A percentile compares a stretch with the other conserved stretches of the same genome.
Conservation (phyloP, 305 asterid genomes). For the Fraxinus platypoda region DNA sequence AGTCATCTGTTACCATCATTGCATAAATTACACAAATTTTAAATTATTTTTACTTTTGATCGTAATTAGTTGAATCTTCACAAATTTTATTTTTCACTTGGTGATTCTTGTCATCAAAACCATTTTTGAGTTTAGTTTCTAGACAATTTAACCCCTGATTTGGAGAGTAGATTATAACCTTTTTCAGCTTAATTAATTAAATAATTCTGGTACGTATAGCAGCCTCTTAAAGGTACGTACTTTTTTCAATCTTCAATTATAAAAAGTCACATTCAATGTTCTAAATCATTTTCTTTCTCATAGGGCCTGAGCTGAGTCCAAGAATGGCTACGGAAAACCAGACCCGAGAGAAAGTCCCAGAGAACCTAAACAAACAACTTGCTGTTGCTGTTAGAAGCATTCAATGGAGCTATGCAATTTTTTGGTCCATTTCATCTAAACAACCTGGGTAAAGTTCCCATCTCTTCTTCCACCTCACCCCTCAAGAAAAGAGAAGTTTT, state of each 20-base stretch:
- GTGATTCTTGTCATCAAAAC: neutral
- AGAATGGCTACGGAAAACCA: slow-evolving; percentile 53
- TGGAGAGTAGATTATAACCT: neutral
- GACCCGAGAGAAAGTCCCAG: slow-evolving; percentile 35
- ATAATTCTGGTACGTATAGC: neutral
- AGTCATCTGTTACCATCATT: too few relatives aligned
- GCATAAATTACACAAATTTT: too few relatives aligned
- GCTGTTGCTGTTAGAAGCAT: slow-evolving; percentile 79
- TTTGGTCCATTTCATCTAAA: slow-evolving; percentile 72
- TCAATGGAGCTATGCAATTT: slow-evolving; percentile 92
- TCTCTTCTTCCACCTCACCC: slow-evolving; percentile 18
- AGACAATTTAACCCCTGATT: neutral
- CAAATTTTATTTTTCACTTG: too few relatives aligned
- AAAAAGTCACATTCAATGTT: neutral
- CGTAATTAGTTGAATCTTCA: too few relatives aligned
- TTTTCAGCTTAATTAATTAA: neutral
- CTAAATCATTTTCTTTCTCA: neutral
- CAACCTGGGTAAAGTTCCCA: slow-evolving; percentile 60
- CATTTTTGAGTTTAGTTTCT: neutral
- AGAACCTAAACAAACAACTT: slow-evolving; percentile 61
- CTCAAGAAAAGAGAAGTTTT: neutral
- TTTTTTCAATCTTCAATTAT: neutral
- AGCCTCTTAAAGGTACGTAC: neutral
- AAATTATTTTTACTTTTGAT: too few relatives aligned
- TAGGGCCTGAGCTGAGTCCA: slow-evolving; percentile 13